Evolutionary conservation across 495 filamentous ascomycete genomes (phyloP).

Genomic region (Xylona heveae): DNA sequence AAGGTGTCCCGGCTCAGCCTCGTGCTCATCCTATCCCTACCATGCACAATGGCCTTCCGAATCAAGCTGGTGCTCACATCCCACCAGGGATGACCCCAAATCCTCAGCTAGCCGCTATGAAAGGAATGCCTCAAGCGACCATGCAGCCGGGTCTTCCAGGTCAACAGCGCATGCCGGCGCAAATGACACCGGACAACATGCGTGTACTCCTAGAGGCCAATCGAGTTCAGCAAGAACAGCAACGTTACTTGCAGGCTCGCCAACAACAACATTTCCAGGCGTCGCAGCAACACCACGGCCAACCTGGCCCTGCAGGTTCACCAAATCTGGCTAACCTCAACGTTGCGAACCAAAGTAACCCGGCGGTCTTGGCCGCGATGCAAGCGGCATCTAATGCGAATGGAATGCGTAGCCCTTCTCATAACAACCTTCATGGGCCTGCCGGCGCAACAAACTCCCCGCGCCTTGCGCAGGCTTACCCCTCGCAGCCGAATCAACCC

Average conservation of each 20-base stretch:
- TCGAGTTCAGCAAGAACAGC: conserved; percentile 31
- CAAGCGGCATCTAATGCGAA: conserved; percentile 16
- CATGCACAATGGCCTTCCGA: conserved; percentile 20
- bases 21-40: conserved; percentile 10
- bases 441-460: conserved; percentile 28
- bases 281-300: conserved; percentile 14
- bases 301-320: conserved; percentile 8
- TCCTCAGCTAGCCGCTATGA: no score
- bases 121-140: conserved; percentile 47
- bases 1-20: conserved; percentile 18
- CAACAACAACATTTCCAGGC: conserved; percentile 25
- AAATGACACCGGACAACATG: conserved; percentile 25
- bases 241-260: conserved; percentile 3
- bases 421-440: conserved; percentile 22
- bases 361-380: conserved; percentile 29
- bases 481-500: conserved; percentile 16
- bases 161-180: conserved; percentile 34
- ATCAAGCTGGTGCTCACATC: conserved; percentile 27
- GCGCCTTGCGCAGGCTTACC: conserved; percentile 14
- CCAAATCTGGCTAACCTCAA: conserved; percentile 11
- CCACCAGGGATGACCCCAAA: conserved; percentile 28
- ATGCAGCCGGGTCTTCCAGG: conserved; percentile 41
- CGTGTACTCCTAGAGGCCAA: conserved; percentile 37
- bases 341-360: conserved; percentile 21
- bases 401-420: conserved; percentile 26